Evolutionary conservation across 805 yeast species (phyloP), one percentile per base, ranked within the genome.

Genomic region (Candida yuanshanica): DNA sequence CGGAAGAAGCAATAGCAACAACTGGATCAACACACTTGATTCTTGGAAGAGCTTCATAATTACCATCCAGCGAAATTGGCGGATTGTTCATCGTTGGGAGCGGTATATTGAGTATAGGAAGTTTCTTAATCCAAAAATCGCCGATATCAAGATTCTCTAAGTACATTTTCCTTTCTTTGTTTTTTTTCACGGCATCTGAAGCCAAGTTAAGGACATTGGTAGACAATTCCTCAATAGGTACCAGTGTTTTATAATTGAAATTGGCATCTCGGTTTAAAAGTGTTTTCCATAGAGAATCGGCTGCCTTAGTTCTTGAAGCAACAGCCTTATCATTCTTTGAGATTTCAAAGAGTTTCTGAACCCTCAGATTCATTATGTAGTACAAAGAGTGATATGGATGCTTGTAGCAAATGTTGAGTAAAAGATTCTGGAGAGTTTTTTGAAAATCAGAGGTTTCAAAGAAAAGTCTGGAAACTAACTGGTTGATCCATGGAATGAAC

Each of bases 401-500:
- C 22, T 69, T 70, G 9, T 48, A 51, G 39, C 81, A 70, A 11
- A 83, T 54, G 10, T 67, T 54, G 11, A 63, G 45, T 26, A 86
- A 60, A 13, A 85, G 58, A 1, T 56, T 49, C 26, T 71, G 70
- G 18, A 89, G 58, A 1, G 72, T 53, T 2, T 45, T 55, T 52
- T 86, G 95, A 51, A 88, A 89, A 0, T 52, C 55, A 1, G 70
- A 56, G 0, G 49, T 39, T 9, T 75, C 83, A 26, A 62, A 63
- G 1, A 75, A 63, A 13, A 90, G 55, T 41, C 93, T 68, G 0
- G 97, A 86, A 3, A 85, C 69, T 35, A 90, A 68, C 56, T 90
- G 98, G 44, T 83, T 81, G 27, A 81, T 68, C 96, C 97, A 90
- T 0, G 88, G 75, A 5, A 86, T 68, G 39, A 88, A 75, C 50